Conservation (phyloP, 331 rosid species). For the Pyracantha coccinea region DNA sequence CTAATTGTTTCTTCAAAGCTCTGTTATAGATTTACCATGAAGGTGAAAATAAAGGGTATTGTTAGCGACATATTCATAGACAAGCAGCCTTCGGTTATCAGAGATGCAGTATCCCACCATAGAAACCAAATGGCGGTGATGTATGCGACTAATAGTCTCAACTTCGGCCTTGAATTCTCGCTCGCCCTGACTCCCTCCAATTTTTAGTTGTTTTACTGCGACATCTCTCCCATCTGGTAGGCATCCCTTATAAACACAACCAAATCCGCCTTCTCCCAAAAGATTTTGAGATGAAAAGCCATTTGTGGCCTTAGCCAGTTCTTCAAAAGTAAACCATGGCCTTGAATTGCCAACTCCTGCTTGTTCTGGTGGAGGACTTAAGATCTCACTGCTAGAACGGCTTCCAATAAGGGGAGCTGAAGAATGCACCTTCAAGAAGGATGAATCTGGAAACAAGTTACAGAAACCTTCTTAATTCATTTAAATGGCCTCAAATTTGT, state of each 20-base stretch:
- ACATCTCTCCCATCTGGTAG: constrained; percentile 84
- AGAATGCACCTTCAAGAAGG: constrained; percentile 54
- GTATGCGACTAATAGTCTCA: constrained; percentile 79
- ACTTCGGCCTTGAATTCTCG: constrained; percentile 88
- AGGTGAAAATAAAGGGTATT: constrained; percentile 73
- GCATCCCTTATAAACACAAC: constrained; percentile 73
- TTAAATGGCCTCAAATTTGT: constrained; percentile 4
- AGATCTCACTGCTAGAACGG: constrained; percentile 45
- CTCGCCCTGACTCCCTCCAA: constrained; percentile 89
- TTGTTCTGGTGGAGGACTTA: constrained; percentile 47
- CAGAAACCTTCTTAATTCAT: constrained; percentile 12
- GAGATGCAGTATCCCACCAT: constrained; percentile 80
- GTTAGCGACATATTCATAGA: constrained; percentile 82
- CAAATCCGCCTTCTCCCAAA: constrained; percentile 94
- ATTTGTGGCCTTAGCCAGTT: constrained; percentile 66
- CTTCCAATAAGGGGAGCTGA: constrained; percentile 57
- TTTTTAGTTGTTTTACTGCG: constrained; percentile 81
- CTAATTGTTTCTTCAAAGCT: constrained; percentile 9
- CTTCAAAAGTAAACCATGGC: constrained; percentile 79
- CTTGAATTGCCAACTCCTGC: constrained; percentile 72
- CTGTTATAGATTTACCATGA: constrained; percentile 50
- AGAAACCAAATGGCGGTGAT: constrained; percentile 95
- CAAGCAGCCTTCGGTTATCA: constrained; percentile 70
- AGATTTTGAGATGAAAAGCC: constrained; percentile 68
- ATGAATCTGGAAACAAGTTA: constrained; percentile 49